phyloP scores from a whole-genome alignment of 768 basidiomycete species.

The Pisolithus orientalis region DNA sequence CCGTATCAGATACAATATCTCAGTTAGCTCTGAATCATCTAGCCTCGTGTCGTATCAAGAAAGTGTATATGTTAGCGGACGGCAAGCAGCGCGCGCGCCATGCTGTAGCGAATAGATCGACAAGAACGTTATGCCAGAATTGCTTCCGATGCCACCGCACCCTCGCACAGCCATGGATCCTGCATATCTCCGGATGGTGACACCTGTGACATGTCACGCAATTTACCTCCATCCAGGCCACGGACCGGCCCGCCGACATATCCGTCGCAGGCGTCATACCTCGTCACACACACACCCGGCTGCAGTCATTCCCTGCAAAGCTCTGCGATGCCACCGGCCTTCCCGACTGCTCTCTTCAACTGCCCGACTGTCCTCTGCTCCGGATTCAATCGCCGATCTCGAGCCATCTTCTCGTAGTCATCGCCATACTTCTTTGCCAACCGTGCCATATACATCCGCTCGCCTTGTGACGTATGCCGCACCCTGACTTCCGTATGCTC shows the following conservation, averaged over 20 bases:
- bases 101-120: slow-evolving; percentile 9
- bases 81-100: not conserved
- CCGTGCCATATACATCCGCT: slow-evolving; percentile 56
- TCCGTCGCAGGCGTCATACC: slow-evolving; percentile 4
- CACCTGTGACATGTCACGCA: slow-evolving; percentile 20
- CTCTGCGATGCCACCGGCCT: slow-evolving; percentile 41
- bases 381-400: slow-evolving; percentile 71
- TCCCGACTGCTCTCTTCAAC: slow-evolving; percentile 55
- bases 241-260: slow-evolving; percentile 7
- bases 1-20: not conserved
- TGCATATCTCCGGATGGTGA: slow-evolving; percentile 21
- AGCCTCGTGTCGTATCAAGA: not conserved
- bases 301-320: slow-evolving; percentile 9
- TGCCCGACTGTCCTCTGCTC: slow-evolving; percentile 84
- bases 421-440: slow-evolving; percentile 66
- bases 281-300: not conserved
- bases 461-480: slow-evolving; percentile 64
- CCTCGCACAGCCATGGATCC: slow-evolving; percentile 25
- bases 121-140: not conserved
- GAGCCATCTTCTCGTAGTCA: slow-evolving; percentile 71
- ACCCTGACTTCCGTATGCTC: slow-evolving; percentile 38
- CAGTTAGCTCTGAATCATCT: not conserved
- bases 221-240: slow-evolving; percentile 10
- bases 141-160: slow-evolving; percentile 13
- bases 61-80: not conserved